Evolutionary conservation across 306 rosid genomes (phyloP).

Genomic region (Vicia sativa): DNA sequence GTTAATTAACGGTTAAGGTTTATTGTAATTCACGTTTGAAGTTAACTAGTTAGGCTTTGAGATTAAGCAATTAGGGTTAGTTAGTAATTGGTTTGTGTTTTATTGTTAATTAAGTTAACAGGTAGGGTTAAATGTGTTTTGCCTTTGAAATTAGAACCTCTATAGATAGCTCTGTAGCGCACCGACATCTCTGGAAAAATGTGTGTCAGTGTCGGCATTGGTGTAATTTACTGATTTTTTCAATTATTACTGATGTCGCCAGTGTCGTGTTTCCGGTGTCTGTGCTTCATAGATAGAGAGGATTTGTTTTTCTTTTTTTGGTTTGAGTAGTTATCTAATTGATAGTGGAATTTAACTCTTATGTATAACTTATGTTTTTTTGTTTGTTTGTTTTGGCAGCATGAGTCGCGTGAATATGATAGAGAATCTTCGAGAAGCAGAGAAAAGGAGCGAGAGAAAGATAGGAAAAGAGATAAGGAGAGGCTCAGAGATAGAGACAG

Average conservation of each 20-base stretch:
- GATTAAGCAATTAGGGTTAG: not conserved
- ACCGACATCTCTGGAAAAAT: too few relatives aligned
- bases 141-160: not conserved
- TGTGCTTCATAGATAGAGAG: not conserved
- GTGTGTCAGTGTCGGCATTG: too few relatives aligned
- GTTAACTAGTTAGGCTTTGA: not conserved
- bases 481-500: slow-evolving; percentile 46
- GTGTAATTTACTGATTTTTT: too few relatives aligned
- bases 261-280: too few relatives aligned
- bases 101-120: not conserved
- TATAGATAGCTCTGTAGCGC: not conserved
- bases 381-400: slow-evolving; percentile 52
- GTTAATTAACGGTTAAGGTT: not conserved
- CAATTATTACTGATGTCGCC: too few relatives aligned
- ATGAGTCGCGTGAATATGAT: slow-evolving; percentile 78
- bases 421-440: slow-evolving; percentile 86
- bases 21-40: not conserved
- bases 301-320: not conserved
- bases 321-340: not conserved
- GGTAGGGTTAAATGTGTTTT: not conserved
- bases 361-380: not conserved
- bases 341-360: slow-evolving; percentile 14
- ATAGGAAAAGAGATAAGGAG: slow-evolving; percentile 48
- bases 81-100: not conserved
- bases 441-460: slow-evolving; percentile 87